Evolutionary conservation across 257 asterid species (phyloP).

Genomic region (Solanum etuberosum): DNA sequence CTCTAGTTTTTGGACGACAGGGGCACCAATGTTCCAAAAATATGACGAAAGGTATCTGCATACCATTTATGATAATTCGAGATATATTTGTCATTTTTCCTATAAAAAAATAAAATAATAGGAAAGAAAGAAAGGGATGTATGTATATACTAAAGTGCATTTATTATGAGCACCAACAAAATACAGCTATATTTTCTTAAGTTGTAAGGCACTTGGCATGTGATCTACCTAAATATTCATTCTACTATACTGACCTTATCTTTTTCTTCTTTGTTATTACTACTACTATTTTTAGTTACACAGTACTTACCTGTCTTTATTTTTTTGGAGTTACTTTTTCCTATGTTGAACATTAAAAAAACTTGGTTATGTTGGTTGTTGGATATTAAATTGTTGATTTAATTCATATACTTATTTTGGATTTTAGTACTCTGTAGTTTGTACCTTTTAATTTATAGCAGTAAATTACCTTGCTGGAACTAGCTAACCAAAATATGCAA

Average conservation of each 20-base stretch:
- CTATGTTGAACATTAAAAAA: not conserved
- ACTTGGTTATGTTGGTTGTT: not conserved
- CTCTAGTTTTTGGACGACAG: too few relatives aligned
- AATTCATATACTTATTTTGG: not conserved
- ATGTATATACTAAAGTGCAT: not conserved
- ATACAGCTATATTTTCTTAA: slow-evolving; percentile 7
- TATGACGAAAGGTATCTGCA: too few relatives aligned
- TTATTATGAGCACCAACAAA: not conserved
- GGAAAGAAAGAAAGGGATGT: not conserved
- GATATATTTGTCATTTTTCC: too few relatives aligned
- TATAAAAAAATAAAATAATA: too few relatives aligned
- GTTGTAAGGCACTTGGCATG: slow-evolving; percentile 5
- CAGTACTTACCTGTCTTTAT: not conserved
- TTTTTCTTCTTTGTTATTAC: not conserved
- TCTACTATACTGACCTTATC: not conserved
- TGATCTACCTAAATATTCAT: not conserved
- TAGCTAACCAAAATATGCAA: not conserved
- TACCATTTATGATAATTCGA: too few relatives aligned
- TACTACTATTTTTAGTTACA: not conserved
- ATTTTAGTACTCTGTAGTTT: not conserved
- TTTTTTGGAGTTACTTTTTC: not conserved
- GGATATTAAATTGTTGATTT: not conserved
- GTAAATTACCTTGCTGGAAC: not conserved
- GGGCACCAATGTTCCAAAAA: too few relatives aligned
- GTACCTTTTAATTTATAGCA: not conserved